Base-by-base conservation (phyloP, 1,139 yeast species). In the Blastobotrys buckinghamii region DNA sequence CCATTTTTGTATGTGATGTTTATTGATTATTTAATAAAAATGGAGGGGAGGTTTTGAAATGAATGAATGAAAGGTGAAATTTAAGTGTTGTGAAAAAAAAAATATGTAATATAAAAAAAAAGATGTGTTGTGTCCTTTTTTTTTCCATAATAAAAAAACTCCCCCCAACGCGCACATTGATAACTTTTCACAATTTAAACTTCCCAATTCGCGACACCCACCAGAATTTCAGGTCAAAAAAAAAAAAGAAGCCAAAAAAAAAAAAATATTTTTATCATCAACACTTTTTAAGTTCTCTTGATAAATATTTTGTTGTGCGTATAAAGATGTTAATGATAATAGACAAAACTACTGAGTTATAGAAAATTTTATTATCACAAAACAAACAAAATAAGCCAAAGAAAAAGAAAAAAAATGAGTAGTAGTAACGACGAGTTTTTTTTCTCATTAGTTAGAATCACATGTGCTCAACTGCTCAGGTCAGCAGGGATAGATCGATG, bases 401-500 rank as follows among this genome's bases (percentile, higher is more conserved):
- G 19, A 33, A 7, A 15, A 10, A 33, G 10, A 8, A 32, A 38
- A 19, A 19, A 16, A 13, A 64, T 64, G 68, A 61, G 63, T 51
- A n/a, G n/a, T n/a, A 61, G 63, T 51, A 39, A 24, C 42, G 39
- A 36, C 24, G 74, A 72, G 35, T 81, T 84, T 64, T 76, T 78
- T 61, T 81, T 76, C 59, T 72, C 83, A 20, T 65, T 84, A 40
- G 71, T 82, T 43, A 72, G 89, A 48, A 72, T 84, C 48, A 76
- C 89, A 0, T 74, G 83, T 50, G 77, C 83, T 26, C 95, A 76
- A 67, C 69, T 84, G 16, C 71, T 86, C 45, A 77, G 85, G 51
- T 76, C 87, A 0, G 74, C 79, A 17, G 95, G 95, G 1, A 82
- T 85, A 56, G 95, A 85, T 57, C 73, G 81, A 55, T 78, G 87